Conservation (phyloP, 2,329 filamentous ascomycete genomes). For the Exophiala spinifera region DNA sequence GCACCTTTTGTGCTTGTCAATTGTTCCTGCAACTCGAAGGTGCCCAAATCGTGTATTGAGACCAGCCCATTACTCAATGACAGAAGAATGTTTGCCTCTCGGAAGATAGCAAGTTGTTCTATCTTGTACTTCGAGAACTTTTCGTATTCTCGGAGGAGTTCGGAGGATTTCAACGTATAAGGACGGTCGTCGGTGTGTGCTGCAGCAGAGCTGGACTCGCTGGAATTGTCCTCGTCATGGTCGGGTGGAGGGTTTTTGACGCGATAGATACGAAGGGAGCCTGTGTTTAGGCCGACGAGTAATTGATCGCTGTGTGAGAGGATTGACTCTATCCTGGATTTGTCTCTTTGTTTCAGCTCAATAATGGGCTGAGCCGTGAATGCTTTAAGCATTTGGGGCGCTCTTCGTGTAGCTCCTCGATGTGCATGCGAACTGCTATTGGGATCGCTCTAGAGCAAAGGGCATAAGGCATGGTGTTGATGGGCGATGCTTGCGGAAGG, state of each 20-base stretch:
- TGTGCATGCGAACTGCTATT: neutral
- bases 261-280: slow-evolving; percentile 83
- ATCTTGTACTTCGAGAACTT: slow-evolving; percentile 88
- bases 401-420: neutral
- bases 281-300: slow-evolving; percentile 86
- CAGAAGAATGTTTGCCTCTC: slow-evolving; percentile 87
- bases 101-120: slow-evolving; percentile 92
- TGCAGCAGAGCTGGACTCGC: slow-evolving; percentile 21
- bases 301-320: slow-evolving; percentile 89
- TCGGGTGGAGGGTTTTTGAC: slow-evolving; percentile 63
- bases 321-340: slow-evolving; percentile 94
- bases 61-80: slow-evolving; percentile 88
- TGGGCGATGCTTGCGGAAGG: too few species aligned
- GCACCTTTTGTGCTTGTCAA: slow-evolving; percentile 83
- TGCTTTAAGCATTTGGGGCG: slow-evolving; percentile 76
- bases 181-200: slow-evolving; percentile 22
- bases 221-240: slow-evolving; percentile 33
- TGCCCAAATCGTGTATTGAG: slow-evolving; percentile 83
- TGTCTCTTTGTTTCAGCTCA: slow-evolving; percentile 93
- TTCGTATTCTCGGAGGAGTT: slow-evolving; percentile 86
- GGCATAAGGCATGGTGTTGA: too few species aligned
- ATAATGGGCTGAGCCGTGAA: slow-evolving; percentile 95
- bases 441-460: too few species aligned
- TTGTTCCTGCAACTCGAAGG: slow-evolving; percentile 76
- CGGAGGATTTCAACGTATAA: slow-evolving; percentile 55